A percentile compares a stretch with the other conserved stretches of the same genome.
Conservation (phyloP, 129 eudicot genomes). For the Oenanthe sinensis region DNA sequence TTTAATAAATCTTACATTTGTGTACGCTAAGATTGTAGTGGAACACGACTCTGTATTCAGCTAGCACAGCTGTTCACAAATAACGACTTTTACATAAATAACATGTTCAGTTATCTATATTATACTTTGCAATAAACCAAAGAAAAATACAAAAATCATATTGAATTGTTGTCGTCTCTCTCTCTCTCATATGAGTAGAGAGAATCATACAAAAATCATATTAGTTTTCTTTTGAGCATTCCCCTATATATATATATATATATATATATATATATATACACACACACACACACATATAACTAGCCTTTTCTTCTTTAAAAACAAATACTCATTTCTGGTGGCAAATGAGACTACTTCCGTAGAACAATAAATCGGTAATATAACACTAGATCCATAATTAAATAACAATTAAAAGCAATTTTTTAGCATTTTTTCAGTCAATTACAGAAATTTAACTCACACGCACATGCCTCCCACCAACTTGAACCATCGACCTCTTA, state of each 20-base stretch:
- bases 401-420: background rate
- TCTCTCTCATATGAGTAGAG: no score
- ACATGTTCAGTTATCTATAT: background rate
- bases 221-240: no score
- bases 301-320: no score
- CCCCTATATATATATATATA: no score
- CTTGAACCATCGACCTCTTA: background rate
- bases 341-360: background rate
- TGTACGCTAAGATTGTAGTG: no score
- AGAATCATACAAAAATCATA: no score
- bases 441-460: background rate
- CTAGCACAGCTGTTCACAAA: background rate
- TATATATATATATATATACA: no score
- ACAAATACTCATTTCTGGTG: background rate
- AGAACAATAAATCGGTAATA: background rate
- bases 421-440: background rate
- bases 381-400: background rate
- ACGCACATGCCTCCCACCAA: background rate
- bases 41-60: no score
- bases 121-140: background rate
- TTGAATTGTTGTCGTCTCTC: background rate
- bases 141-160: background rate
- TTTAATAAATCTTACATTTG: no score
- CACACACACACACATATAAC: no score
- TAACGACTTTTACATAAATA: background rate